Percentiles rank a stretch among this genome's conserved stretches.
Conservation (phyloP, 2,329 filamentous ascomycete species). For the Ophiocordyceps australis region DNA sequence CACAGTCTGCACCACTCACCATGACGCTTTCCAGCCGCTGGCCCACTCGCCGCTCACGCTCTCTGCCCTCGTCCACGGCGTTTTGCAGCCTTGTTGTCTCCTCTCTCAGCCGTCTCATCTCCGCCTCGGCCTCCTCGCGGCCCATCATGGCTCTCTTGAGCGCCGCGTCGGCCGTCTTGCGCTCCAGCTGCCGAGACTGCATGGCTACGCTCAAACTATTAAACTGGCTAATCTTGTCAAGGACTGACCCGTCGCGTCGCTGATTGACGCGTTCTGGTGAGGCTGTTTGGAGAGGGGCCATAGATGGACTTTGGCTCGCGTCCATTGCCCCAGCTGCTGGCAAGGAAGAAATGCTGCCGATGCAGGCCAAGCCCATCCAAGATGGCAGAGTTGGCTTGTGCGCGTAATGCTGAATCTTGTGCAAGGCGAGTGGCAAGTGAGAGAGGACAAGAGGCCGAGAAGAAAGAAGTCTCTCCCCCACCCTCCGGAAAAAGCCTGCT, state of each 20-base stretch:
- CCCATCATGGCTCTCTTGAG: conserved; percentile 48
- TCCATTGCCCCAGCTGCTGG: too few relatives aligned
- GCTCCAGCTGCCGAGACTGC: conserved; percentile 41
- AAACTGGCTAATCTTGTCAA: conserved; percentile 55
- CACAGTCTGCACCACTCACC: conserved; percentile 25
- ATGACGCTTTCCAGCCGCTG: conserved; percentile 51
- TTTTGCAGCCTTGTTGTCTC: conserved; percentile 36
- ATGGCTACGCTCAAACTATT: conserved; percentile 47
- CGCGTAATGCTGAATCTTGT: too few relatives aligned
- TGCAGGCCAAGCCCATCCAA: too few relatives aligned
- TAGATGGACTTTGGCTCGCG: too few relatives aligned
- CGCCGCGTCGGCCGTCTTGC: conserved; percentile 46
- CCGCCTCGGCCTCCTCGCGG: conserved; percentile 54
- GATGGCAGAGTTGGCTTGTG: too few relatives aligned
- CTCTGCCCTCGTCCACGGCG: conserved; percentile 45
- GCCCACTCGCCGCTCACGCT: conserved; percentile 45
- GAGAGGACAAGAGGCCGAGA: too few relatives aligned
- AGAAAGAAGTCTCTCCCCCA: too few relatives aligned
- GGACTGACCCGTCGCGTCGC: conserved; percentile 39
- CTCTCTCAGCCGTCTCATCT: conserved; percentile 44
- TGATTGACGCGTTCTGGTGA: conserved; percentile 48
- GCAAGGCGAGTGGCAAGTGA: too few relatives aligned
- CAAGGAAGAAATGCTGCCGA: too few relatives aligned
- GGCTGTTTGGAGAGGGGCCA: conserved; percentile 37
- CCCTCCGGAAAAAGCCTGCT: too few relatives aligned